phyloP scores from a whole-genome alignment of 2,329 filamentous ascomycete genomes.

The Mycosphaerella arachidis region DNA sequence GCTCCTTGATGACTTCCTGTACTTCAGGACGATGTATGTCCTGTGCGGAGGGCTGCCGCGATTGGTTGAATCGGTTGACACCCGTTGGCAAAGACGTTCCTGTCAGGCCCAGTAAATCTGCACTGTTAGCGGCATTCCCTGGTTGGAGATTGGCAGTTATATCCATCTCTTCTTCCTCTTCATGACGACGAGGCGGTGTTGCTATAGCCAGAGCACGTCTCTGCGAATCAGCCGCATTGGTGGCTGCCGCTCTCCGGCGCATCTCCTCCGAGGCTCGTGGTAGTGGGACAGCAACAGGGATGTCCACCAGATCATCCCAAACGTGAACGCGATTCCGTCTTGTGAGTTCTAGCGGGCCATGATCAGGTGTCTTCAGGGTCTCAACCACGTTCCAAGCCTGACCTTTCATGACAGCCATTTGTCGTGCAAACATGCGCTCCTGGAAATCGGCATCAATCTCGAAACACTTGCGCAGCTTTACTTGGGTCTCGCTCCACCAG shows the following conservation, averaged over 20 bases:
- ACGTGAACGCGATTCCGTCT: slow-evolving; percentile 87
- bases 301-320: slow-evolving; percentile 96
- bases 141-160: slow-evolving; percentile 63
- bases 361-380: slow-evolving; percentile 85
- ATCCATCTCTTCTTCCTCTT: slow-evolving; percentile 81
- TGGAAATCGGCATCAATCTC: slow-evolving; percentile 93
- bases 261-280: slow-evolving; percentile 79
- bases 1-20: slow-evolving; percentile 22
- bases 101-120: slow-evolving; percentile 65
- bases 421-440: slow-evolving; percentile 97
- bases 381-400: slow-evolving; percentile 99
- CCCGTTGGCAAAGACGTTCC: slow-evolving; percentile 34
- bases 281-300: slow-evolving; percentile 90
- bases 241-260: slow-evolving; percentile 52
- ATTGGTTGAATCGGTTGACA: slow-evolving; percentile 46
- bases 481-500: slow-evolving; percentile 95
- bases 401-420: slow-evolving; percentile 98
- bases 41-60: slow-evolving; percentile 42
- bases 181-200: slow-evolving; percentile 15
- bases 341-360: slow-evolving; percentile 89
- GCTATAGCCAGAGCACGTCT: slow-evolving; percentile 18
- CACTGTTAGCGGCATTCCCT: slow-evolving; percentile 38
- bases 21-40: slow-evolving; percentile 29
- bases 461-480: slow-evolving; percentile 80
- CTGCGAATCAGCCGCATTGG: slow-evolving; percentile 14